Conservation (phyloP, 2,329 filamentous ascomycete species). For the Drechslerella stenobrocha region DNA sequence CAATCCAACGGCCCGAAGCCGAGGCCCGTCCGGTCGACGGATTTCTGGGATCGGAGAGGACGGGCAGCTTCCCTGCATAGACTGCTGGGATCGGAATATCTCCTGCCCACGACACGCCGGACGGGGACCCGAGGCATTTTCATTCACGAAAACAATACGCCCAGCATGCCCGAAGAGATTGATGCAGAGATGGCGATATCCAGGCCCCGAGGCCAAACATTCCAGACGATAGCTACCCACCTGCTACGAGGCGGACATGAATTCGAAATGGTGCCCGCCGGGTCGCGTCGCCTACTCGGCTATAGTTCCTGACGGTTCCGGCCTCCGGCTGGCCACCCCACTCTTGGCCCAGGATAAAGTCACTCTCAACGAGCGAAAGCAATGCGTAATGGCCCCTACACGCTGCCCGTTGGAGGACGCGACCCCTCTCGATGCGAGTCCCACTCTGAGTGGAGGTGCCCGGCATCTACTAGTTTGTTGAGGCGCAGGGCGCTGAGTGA, state of each 20-base stretch:
- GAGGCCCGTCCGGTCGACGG: constrained; percentile 32
- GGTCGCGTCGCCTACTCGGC: constrained; percentile 5
- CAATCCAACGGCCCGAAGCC: constrained; percentile 28
- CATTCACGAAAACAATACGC: not conserved
- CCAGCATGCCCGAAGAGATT: too few species aligned
- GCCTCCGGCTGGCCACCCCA: not conserved
- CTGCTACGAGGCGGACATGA: not conserved
- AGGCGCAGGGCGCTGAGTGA: not conserved
- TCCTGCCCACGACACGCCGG: not conserved
- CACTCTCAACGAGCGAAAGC: too few species aligned
- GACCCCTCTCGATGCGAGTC: too few species aligned
- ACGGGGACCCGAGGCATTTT: constrained; percentile 4
- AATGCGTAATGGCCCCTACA: not conserved
- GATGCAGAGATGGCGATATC: too few species aligned
- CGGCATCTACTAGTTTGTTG: too few species aligned
- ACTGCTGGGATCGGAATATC: constrained; percentile 38
- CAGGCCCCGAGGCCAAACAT: too few species aligned
- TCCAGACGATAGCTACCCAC: too few species aligned
- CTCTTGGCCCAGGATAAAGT: not conserved
- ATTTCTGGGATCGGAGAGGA: constrained; percentile 5
- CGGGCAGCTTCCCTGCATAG: constrained; percentile 1
- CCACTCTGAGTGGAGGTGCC: too few species aligned
- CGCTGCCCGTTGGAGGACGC: not conserved
- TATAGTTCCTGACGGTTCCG: not conserved
- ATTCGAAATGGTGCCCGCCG: not conserved